Percentiles rank a stretch among this genome's conserved stretches.
phyloP scores from a whole-genome alignment of 768 basidiomycete species.

The Lactifluus echinatus region DNA sequence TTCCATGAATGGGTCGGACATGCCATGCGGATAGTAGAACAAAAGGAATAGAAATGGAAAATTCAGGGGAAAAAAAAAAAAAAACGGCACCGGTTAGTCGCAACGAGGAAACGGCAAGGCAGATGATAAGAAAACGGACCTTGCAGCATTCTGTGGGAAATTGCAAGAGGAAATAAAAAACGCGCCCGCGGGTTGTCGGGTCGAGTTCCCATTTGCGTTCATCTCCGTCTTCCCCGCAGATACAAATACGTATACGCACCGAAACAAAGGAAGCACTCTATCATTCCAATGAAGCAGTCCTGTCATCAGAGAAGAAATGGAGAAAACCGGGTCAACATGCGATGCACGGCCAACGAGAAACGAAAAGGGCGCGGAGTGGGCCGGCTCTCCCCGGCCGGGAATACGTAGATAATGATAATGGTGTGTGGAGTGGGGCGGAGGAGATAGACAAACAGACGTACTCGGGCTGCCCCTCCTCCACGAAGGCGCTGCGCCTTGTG shows the following conservation, averaged over 20 bases:
- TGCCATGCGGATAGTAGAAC: background rate
- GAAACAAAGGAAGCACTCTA: constrained; percentile 67
- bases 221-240: too few species aligned
- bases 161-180: background rate
- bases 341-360: too few species aligned
- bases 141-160: constrained; percentile 54
- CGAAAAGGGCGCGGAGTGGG: background rate
- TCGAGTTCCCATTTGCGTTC: background rate
- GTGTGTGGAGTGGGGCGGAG: too few species aligned
- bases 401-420: too few species aligned
- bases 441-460: too few species aligned
- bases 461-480: constrained; percentile 53
- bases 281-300: constrained; percentile 57
- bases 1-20: background rate
- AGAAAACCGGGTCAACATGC: background rate
- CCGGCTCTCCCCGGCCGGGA: too few species aligned
- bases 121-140: constrained; percentile 31
- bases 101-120: too few species aligned
- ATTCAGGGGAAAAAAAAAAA: background rate
- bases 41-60: background rate
- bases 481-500: constrained; percentile 51
- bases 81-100: too few species aligned
- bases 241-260: too few species aligned
- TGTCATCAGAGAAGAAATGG: constrained; percentile 22
- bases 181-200: too few species aligned